Conservation (phyloP, 2,329 filamentous ascomycete genomes). For the Pseudofabraea citricarpa region DNA sequence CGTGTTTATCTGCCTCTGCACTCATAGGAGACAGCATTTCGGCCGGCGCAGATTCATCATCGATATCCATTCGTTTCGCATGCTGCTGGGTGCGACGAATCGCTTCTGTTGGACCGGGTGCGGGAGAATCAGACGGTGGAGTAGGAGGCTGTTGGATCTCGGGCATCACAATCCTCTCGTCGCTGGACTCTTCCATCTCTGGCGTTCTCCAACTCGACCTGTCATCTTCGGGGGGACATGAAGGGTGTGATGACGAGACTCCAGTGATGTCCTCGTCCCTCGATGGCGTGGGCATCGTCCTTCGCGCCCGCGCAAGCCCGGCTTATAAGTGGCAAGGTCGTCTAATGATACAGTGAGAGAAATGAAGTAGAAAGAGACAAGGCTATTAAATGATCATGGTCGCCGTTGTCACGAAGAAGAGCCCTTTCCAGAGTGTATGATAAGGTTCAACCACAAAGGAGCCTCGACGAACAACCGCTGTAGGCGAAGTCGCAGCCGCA, state of each 20-base stretch:
- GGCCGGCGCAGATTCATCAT: constrained; percentile 28
- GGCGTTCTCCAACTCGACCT: constrained; percentile 27
- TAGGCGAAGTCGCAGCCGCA: not conserved
- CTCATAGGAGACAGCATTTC: constrained; percentile 30
- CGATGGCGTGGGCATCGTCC: constrained; percentile 31
- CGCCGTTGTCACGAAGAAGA: constrained; percentile 8
- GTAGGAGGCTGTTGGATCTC: constrained; percentile 25
- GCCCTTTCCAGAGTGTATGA: not conserved
- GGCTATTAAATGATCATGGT: constrained; percentile 21
- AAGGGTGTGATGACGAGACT: constrained; percentile 26
- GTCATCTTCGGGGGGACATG: constrained; percentile 39
- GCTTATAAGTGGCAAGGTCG: constrained; percentile 14
- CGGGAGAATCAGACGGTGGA: constrained; percentile 20
- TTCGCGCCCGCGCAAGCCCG: constrained; percentile 26
- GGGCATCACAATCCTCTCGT: constrained; percentile 20
- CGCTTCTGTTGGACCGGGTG: constrained; percentile 25
- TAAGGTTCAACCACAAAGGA: not conserved
- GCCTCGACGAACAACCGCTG: not conserved
- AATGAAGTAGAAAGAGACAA: constrained; percentile 11
- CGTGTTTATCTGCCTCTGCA: constrained; percentile 32
- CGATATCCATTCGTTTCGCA: constrained; percentile 36
- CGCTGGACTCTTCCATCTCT: constrained; percentile 27
- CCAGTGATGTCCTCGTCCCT: constrained; percentile 19
- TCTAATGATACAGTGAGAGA: constrained; percentile 26
- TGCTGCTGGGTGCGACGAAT: constrained; percentile 25